These are phyloP conservation scores for Inosperma sp. DNA, from an alignment of 768 basidiomycete species.

Conservation along the genomic window DNA sequence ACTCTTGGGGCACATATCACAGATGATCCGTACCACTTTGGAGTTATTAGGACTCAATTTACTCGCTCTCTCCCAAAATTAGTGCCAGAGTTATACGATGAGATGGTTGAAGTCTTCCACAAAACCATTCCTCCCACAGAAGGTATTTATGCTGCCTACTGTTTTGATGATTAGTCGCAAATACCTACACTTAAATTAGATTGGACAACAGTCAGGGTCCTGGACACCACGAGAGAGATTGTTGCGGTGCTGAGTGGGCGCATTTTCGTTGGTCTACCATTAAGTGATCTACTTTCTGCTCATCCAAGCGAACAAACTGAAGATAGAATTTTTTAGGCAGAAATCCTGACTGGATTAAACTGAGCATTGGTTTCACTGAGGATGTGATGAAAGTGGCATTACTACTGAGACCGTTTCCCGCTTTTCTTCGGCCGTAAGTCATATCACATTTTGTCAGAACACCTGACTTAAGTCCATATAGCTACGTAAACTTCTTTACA, in stretches of 20 bases:
- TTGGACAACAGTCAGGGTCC: neutral
- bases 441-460: neutral
- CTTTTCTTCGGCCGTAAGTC: constrained; percentile 15
- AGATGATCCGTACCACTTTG: too few relatives aligned
- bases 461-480: constrained; percentile 20
- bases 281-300: too few relatives aligned
- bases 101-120: constrained; percentile 36
- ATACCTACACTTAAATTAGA: too few relatives aligned
- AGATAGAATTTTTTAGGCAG: too few relatives aligned
- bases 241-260: constrained; percentile 16
- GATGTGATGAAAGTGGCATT: constrained; percentile 12
- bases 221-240: neutral
- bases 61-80: constrained; percentile 37
- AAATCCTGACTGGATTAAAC: constrained; percentile 15
- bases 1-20: constrained; percentile 28
- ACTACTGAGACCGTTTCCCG: constrained; percentile 16
- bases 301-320: too few relatives aligned
- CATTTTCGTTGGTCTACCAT: constrained; percentile 16
- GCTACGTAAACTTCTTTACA: too few relatives aligned
- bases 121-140: neutral
- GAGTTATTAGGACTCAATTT: constrained; percentile 30
- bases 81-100: too few relatives aligned
- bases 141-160: too few relatives aligned
- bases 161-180: too few relatives aligned
- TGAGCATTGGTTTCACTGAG: constrained; percentile 17